Percentiles rank a stretch among this genome's conserved stretches.
Evolutionary conservation across 164 flowering plant species (phyloP).

Genomic region (Liquidambar formosana): DNA sequence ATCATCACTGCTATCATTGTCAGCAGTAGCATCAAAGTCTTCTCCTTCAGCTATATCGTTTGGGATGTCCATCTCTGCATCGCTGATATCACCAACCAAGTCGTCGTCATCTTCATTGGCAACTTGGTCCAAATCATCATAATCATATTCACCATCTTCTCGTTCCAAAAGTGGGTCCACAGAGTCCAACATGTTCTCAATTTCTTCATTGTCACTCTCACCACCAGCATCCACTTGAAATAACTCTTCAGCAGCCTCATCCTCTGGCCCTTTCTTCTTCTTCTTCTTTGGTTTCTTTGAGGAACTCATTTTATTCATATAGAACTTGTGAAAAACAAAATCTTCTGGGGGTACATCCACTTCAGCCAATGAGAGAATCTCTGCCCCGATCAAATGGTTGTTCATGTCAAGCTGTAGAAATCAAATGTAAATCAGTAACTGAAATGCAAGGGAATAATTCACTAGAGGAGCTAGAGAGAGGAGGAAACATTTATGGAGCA

Average conservation of each 20-base stretch:
- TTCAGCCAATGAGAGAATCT: slow-evolving; percentile 83
- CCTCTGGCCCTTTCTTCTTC: slow-evolving; percentile 59
- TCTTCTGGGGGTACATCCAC: slow-evolving; percentile 91
- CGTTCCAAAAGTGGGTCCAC: slow-evolving; percentile 31
- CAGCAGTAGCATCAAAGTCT: slow-evolving; percentile 18
- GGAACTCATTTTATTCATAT: slow-evolving; percentile 68
- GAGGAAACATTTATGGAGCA: too few species aligned
- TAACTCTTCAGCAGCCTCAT: slow-evolving; percentile 69
- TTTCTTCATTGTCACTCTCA: slow-evolving; percentile 87
- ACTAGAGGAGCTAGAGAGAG: too few species aligned
- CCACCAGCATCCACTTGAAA: slow-evolving; percentile 53
- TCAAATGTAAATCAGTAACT: slow-evolving; percentile 3
- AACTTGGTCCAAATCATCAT: slow-evolving; percentile 70
- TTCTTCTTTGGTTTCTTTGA: slow-evolving; percentile 79
- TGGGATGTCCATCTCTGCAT: slow-evolving; percentile 49
- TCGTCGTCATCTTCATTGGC: slow-evolving; percentile 81
- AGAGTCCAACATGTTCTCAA: slow-evolving; percentile 67
- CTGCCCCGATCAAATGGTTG: slow-evolving; percentile 72
- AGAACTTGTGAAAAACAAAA: slow-evolving; percentile 91
- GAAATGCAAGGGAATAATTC: background rate
- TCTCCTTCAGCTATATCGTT: slow-evolving; percentile 43
- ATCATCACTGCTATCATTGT: slow-evolving; percentile 27
- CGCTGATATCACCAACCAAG: slow-evolving; percentile 66
- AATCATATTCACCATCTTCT: slow-evolving; percentile 76
- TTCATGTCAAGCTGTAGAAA: slow-evolving; percentile 69